Percentiles rank a stretch among this genome's conserved stretches.
These are phyloP conservation scores for Calonectria montana DNA, from an alignment of 2,329 filamentous ascomycete species.

Conservation along the genomic window DNA sequence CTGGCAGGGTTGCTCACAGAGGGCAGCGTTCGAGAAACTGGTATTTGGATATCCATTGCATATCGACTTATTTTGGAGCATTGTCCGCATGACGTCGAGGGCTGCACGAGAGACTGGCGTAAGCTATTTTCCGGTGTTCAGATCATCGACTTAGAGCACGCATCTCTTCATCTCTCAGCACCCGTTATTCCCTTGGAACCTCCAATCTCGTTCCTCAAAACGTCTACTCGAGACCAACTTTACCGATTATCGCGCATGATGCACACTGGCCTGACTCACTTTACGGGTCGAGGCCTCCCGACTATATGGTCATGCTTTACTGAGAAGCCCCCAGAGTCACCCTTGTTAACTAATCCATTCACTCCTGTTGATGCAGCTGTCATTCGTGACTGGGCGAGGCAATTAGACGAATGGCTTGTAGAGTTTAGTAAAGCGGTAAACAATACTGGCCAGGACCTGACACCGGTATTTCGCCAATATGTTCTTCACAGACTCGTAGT, in stretches of 20 bases:
- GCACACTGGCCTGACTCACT: conserved; percentile 55
- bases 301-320: conserved; percentile 56
- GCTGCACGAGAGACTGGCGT: conserved; percentile 53
- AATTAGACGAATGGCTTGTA: conserved; percentile 17
- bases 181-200: conserved; percentile 55
- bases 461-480: conserved; percentile 12
- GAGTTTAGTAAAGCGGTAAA: conserved; percentile 8
- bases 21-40: conserved; percentile 55
- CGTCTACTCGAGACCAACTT: conserved; percentile 52
- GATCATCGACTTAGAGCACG: conserved; percentile 58
- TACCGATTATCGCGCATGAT: conserved; percentile 57
- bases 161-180: conserved; percentile 54
- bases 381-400: conserved; percentile 18
- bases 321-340: not conserved
- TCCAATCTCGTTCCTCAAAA: conserved; percentile 50
- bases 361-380: conserved; percentile 12
- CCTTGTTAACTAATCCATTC: not conserved
- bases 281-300: conserved; percentile 54
- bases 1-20: conserved; percentile 55
- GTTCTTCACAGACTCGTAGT: conserved; percentile 11
- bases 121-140: conserved; percentile 50
- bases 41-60: conserved; percentile 56
- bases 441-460: not conserved
- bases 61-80: conserved; percentile 55
- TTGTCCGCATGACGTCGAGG: conserved; percentile 52